Evolutionary conservation across 2,329 filamentous ascomycete genomes (phyloP).

Genomic region (Eurotiales sp.): DNA sequence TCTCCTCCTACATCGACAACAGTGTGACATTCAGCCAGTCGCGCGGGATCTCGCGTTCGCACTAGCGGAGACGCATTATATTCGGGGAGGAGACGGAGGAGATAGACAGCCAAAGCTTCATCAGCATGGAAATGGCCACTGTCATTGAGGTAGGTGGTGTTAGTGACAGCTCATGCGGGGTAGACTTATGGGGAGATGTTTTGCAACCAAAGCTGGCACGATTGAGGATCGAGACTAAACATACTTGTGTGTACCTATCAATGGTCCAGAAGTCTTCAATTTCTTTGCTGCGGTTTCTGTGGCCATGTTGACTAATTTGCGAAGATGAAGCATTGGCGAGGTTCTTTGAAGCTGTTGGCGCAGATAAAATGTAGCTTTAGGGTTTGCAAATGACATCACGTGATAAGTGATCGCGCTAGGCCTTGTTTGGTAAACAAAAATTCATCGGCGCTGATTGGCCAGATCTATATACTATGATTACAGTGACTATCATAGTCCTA

Average conservation of each 20-base stretch:
- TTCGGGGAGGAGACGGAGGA: conserved; percentile 81
- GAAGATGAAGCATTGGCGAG: conserved; percentile 27
- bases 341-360: neutral
- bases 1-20: conserved; percentile 97
- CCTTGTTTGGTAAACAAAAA: neutral
- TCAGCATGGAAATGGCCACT: conserved; percentile 97
- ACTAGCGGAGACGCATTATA: conserved; percentile 72
- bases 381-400: neutral
- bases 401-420: neutral
- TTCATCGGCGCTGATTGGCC: neutral
- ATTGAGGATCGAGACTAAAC: conserved; percentile 9
- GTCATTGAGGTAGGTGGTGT: neutral
- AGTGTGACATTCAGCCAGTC: conserved; percentile 80
- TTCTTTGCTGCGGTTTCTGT: conserved; percentile 70
- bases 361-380: neutral
- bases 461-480: too few species aligned
- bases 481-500: too few species aligned
- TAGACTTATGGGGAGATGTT: neutral
- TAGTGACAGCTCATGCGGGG: conserved; percentile 7
- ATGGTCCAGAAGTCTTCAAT: conserved; percentile 68
- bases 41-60: conserved; percentile 78
- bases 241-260: conserved; percentile 87
- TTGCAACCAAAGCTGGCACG: too few species aligned
- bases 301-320: conserved; percentile 56
- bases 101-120: conserved; percentile 93